Conservation (phyloP, 352 stramenopile genomes). For the Pythium brachiatum region DNA sequence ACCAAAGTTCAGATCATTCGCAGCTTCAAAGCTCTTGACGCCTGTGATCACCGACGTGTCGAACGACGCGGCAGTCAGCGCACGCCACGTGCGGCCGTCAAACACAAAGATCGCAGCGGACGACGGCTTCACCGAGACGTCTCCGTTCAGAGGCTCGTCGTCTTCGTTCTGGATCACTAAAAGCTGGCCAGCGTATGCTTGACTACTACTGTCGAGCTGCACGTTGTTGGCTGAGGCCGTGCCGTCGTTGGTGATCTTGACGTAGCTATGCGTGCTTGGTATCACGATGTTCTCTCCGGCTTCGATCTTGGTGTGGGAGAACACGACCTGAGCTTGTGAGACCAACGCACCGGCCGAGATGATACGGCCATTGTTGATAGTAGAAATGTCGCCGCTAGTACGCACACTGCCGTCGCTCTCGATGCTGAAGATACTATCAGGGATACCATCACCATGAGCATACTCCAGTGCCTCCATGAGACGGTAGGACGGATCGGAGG, state of each 20-base stretch:
- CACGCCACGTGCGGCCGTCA: constrained; percentile 55
- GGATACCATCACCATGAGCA: constrained; percentile 4
- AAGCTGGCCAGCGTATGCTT: constrained; percentile 55
- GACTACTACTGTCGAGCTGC: constrained; percentile 35
- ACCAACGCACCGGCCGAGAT: constrained; percentile 52
- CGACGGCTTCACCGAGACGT: constrained; percentile 46
- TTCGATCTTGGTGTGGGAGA: constrained; percentile 38
- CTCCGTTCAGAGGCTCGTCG: constrained; percentile 43
- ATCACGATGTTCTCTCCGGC: constrained; percentile 41
- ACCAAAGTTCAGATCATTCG: constrained; percentile 75
- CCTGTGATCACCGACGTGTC: constrained; percentile 56
- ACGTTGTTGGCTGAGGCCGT: constrained; percentile 29
- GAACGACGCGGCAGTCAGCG: constrained; percentile 64
- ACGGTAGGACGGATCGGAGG: constrained; percentile 34
- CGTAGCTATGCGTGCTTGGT: constrained; percentile 65
- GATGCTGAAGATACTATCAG: constrained; percentile 35
- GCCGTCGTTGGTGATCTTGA: constrained; percentile 61
- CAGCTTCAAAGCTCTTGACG: constrained; percentile 56
- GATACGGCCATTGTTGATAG: constrained; percentile 39
- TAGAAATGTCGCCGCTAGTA: constrained; percentile 50
- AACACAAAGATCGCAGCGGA: constrained; percentile 68
- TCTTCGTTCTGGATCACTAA: constrained; percentile 79
- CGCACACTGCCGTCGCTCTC: constrained; percentile 47
- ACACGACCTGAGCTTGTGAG: constrained; percentile 50
- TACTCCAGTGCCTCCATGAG: constrained; percentile 40